phyloP scores from a whole-genome alignment of 768 basidiomycete species.

The Plicaturopsis crispa region DNA sequence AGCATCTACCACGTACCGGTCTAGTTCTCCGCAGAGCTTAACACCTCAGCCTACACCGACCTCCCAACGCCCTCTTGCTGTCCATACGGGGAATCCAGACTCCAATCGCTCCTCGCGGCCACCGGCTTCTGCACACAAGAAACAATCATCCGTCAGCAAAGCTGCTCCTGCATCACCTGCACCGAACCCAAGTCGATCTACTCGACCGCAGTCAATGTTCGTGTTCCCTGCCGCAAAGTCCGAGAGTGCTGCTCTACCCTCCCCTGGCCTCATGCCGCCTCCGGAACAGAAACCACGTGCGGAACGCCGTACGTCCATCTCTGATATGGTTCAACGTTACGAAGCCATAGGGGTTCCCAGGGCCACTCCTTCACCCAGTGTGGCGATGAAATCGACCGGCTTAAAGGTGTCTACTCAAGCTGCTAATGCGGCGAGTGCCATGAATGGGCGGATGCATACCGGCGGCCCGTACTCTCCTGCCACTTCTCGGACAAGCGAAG shows the following conservation, averaged over 20 bases:
- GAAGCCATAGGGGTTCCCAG: conserved; percentile 52
- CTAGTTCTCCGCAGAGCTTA: too few relatives aligned
- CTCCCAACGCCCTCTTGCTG: too few relatives aligned
- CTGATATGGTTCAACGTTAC: conserved; percentile 80
- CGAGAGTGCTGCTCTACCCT: conserved; percentile 30
- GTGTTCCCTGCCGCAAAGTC: conserved; percentile 45
- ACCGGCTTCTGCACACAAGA: too few relatives aligned
- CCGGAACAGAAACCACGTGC: conserved; percentile 34
- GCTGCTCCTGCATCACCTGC: conserved; percentile 15
- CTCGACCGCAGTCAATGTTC: conserved; percentile 80
- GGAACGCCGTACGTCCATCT: conserved; percentile 67
- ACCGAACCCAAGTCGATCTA: conserved; percentile 31
- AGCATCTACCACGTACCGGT: too few relatives aligned
- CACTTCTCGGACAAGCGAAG: background rate
- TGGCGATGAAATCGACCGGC: conserved; percentile 20
- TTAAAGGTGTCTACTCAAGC: conserved; percentile 11
- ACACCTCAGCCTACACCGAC: too few relatives aligned
- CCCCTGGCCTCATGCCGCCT: conserved; percentile 37
- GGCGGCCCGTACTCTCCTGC: too few relatives aligned
- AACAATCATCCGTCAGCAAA: conserved; percentile 4
- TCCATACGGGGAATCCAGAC: too few relatives aligned
- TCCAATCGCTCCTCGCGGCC: too few relatives aligned
- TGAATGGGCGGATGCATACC: too few relatives aligned
- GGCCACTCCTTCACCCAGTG: conserved; percentile 20
- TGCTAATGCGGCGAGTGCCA: too few relatives aligned